These are phyloP conservation scores for Globisporangium megalacanthum DNA, from an alignment of 352 stramenopile genomes.

Conservation along the genomic window DNA sequence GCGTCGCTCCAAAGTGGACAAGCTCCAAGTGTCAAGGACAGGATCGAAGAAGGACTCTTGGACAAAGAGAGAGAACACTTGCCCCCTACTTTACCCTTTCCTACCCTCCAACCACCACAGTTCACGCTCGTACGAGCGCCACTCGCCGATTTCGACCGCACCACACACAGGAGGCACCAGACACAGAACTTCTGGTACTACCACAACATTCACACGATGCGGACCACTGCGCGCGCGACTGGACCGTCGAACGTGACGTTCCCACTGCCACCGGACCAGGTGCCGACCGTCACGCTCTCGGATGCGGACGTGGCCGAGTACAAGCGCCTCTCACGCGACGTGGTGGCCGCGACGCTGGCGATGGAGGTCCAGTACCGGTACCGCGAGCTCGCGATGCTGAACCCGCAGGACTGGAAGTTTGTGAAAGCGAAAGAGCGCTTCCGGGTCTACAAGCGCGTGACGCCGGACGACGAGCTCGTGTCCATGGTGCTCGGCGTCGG, in stretches of 20 bases:
- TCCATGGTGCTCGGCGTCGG: conserved; percentile 45
- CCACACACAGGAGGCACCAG: neutral
- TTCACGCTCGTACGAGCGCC: neutral
- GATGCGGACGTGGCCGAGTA: conserved; percentile 27
- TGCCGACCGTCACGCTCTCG: conserved; percentile 23
- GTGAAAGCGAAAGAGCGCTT: conserved; percentile 28
- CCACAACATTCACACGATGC: too few relatives aligned
- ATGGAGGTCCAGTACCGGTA: conserved; percentile 36
- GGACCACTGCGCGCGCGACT: conserved; percentile 6
- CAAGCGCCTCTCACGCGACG: conserved; percentile 22
- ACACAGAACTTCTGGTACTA: too few relatives aligned
- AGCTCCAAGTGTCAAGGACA: too few relatives aligned
- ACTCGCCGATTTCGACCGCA: neutral
- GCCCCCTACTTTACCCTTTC: too few relatives aligned
- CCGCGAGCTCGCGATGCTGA: conserved; percentile 11
- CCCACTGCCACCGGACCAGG: conserved; percentile 13
- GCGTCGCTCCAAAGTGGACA: too few relatives aligned
- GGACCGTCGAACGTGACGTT: conserved; percentile 13
- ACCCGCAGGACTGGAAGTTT: conserved; percentile 26
- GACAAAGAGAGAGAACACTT: too few relatives aligned
- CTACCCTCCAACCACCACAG: too few relatives aligned
- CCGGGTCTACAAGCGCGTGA: conserved; percentile 29
- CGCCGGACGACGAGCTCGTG: conserved; percentile 16
- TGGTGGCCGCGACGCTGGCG: conserved; percentile 35
- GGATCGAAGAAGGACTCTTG: too few relatives aligned